These are phyloP conservation scores for Tephrocybe sp. DNA, from an alignment of 768 basidiomycete genomes.

Conservation along the genomic window DNA sequence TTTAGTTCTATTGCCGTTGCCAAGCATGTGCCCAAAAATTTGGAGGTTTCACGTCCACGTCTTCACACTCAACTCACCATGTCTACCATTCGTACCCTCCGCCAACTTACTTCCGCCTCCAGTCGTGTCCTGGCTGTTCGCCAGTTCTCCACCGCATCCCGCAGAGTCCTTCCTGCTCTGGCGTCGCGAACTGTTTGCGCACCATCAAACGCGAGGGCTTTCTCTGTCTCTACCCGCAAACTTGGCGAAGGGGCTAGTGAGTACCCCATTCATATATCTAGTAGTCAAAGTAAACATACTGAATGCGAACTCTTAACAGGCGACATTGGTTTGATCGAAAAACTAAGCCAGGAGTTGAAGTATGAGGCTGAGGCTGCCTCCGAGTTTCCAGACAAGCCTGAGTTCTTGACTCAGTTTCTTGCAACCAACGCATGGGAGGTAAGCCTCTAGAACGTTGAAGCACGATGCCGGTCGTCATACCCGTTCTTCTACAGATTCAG, in stretches of 20 bases:
- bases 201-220: constrained; percentile 31
- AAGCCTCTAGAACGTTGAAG: constrained; percentile 20
- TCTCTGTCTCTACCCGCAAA: constrained; percentile 44
- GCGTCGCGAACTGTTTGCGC: constrained; percentile 23
- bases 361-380: constrained; percentile 73
- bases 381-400: constrained; percentile 45
- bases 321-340: constrained; percentile 73
- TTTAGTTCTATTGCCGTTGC: constrained; percentile 6
- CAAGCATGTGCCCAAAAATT: constrained; percentile 16
- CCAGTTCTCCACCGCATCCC: constrained; percentile 27
- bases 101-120: constrained; percentile 50
- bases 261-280: constrained; percentile 20
- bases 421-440: constrained; percentile 79
- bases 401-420: constrained; percentile 78
- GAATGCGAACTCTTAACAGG: constrained; percentile 38
- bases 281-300: not conserved
- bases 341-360: constrained; percentile 78
- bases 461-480: too few species aligned
- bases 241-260: constrained; percentile 47
- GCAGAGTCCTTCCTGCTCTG: constrained; percentile 29
- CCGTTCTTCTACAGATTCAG: constrained; percentile 50
- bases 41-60: not conserved
- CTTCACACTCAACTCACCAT: constrained; percentile 31
- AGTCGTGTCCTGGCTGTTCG: constrained; percentile 34
- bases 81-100: constrained; percentile 64